Evolutionary conservation across 352 stramenopile genomes (phyloP), one percentile per base, ranked within the genome.

Genomic region (Thraustochytrium striatum): DNA sequence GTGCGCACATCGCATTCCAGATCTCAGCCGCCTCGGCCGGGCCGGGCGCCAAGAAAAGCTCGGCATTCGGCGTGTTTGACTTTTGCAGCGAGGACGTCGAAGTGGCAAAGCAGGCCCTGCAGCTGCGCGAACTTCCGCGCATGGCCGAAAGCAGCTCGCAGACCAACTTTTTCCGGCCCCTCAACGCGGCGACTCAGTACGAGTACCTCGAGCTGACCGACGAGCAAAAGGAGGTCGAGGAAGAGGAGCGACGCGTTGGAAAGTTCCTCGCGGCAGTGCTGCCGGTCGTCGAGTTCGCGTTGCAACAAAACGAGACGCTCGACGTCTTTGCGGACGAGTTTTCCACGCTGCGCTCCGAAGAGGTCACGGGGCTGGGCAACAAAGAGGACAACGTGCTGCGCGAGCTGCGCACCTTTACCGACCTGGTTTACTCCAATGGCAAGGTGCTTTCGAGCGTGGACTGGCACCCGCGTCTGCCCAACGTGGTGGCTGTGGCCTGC

Each of bases 401-500:
- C 33, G 92, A 97, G 75, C 79, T 97, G 5, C 87, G 90, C 1
- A 94, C 90, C 61, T 97, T 97, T 81, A 96, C 91, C 38, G 92
- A 97, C 81, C 86, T 97, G n/a, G 84, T 93, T 32, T 96, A 96
- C 85, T 95, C 87, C 75, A 97, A 97, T 82, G 93, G 92, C 87
- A 96, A 95, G 83, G 90, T 86, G 2, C 82, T 96, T 2, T 83
- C 87, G 38, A 85, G 87, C 13, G 91, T 97, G 43, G 91, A 97
- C 78, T 97, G 92, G 92, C 89, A 96, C 41, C 92, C 92, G 3
- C 89, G 87, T 59, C 90, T 91, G 33, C 90, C 93, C 55, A 91
- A 91, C 41, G 87, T 96, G 21, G 80, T 97, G 19, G 92, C 89
- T 3, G 91, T 96, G 11, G 89, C 89, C 7, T 89, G 91, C 0